Percentiles rank a stretch among this genome's conserved stretches.
phyloP scores from a whole-genome alignment of 495 filamentous ascomycete genomes.

The Penicillium chermesinum region DNA sequence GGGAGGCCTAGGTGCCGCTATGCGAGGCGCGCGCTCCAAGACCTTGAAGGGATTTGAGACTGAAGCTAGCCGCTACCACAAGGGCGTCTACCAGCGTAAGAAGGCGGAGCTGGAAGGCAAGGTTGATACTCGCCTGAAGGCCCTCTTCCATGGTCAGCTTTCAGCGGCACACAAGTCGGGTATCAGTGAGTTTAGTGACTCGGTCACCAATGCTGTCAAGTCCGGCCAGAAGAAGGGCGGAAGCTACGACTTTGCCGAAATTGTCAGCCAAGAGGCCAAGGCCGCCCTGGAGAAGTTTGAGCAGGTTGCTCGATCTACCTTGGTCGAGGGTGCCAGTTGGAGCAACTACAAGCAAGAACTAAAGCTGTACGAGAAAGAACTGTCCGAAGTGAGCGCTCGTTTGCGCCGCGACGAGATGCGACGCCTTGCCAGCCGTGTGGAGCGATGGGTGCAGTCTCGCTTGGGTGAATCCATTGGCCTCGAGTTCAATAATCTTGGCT shows the following conservation, averaged over 20 bases:
- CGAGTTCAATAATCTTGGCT: constrained; percentile 91
- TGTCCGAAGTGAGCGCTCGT: constrained; percentile 76
- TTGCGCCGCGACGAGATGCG: constrained; percentile 93
- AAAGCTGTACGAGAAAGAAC: constrained; percentile 64
- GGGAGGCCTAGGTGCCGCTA: constrained; percentile 68
- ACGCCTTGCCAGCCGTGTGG: constrained; percentile 79
- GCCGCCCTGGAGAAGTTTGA: constrained; percentile 70
- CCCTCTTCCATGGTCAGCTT: constrained; percentile 81
- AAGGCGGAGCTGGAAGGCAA: constrained; percentile 77
- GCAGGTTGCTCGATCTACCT: constrained; percentile 64
- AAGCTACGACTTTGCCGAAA: constrained; percentile 89
- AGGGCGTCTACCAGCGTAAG: constrained; percentile 85
- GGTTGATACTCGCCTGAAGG: constrained; percentile 79
- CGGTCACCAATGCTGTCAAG: constrained; percentile 78
- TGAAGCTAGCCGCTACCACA: constrained; percentile 91
- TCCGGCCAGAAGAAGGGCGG: constrained; percentile 84
- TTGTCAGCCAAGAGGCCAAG: constrained; percentile 77
- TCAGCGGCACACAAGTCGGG: constrained; percentile 82
- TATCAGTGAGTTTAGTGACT: constrained; percentile 81
- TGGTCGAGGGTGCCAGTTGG: constrained; percentile 76
- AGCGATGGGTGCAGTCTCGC: constrained; percentile 85
- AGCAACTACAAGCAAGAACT: constrained; percentile 67
- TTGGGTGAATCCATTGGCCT: constrained; percentile 82
- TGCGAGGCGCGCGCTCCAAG: constrained; percentile 65
- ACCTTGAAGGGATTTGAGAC: constrained; percentile 78